Evolutionary conservation across 208 protist species (phyloP).

Genomic region (Plasmodiophora brassicae): DNA sequence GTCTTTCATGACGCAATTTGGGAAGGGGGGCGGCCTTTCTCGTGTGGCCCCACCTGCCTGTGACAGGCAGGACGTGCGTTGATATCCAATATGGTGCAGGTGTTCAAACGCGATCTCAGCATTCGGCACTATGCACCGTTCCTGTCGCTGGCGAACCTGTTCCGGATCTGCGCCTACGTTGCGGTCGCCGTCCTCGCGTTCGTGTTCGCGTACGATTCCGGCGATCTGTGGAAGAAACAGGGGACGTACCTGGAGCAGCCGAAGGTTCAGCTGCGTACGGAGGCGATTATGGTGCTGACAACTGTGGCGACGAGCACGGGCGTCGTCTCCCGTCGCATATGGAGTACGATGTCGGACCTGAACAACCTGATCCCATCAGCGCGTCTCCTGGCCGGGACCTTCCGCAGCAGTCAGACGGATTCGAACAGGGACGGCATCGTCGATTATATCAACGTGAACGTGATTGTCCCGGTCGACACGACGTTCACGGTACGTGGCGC

Average conservation of each 20-base stretch:
- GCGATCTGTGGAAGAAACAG: conserved; percentile 1
- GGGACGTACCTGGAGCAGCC: not conserved
- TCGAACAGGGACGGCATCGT: not conserved
- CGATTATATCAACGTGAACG: not conserved
- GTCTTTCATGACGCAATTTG: no score
- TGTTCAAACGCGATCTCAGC: not conserved
- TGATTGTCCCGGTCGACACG: not conserved
- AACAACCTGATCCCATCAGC: not conserved
- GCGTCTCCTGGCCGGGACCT: not conserved
- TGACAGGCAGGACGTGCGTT: no score
- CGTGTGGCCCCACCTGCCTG: no score
- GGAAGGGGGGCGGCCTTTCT: no score
- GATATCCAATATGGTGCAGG: not conserved
- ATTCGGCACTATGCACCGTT: not conserved
- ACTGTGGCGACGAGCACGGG: not conserved
- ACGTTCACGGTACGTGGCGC: not conserved
- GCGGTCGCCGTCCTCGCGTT: not conserved
- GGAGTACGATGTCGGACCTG: not conserved
- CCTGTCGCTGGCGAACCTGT: not conserved
- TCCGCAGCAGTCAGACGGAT: not conserved
- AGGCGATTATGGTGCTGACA: not conserved
- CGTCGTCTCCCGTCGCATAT: not conserved
- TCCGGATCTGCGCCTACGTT: not conserved
- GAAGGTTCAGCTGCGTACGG: not conserved
- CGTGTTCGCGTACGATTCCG: not conserved